Evolutionary conservation across 192 early-diverging fungal genomes (phyloP), one percentile per base, ranked within the genome.

Genomic region (Coemansia sp.): DNA sequence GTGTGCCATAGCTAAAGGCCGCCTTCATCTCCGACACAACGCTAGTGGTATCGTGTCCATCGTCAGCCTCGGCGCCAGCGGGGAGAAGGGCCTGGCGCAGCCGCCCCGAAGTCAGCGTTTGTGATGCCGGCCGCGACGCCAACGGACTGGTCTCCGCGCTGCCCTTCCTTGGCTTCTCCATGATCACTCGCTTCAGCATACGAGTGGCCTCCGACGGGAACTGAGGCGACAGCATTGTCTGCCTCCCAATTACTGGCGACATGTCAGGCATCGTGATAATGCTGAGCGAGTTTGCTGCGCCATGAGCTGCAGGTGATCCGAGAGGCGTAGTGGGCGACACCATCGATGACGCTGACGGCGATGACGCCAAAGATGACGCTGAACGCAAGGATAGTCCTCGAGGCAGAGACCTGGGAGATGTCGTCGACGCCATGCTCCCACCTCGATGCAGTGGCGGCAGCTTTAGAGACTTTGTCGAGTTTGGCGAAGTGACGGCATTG

Each of bases 151-250:
- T 50, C 4, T 30, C 47, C 16, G 32, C 45, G 27, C 65, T 62
- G 56, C 62, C 50, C 15, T 30, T 53, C 50, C 50, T 53, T 8
- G 69, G 41, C 44, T 64, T 71, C n/a, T 73, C 74, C 63, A 60
- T 49, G 0, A 82, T 74, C 24, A 71, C 68, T 61, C 70, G 74
- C 12, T 62, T 69, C 53, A 82, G 74, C 71, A 82, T 76, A 1
- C 80, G 74, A 22, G 80, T 62, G 8, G 80, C 80, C 49, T 82
- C 80, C 0, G 72, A 68, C 6, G 80, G 79, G 43, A 63, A 75
- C 52, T 82, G 74, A 40, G 74, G 67, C 60, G 70, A 71, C 45
- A 53, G 10, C 34, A 65, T 12, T 30, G 50, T 11, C 13, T 53
- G 40, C 12, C 32, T 20, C 0, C 53, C 24, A 38, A n/a, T 77